phyloP scores from a whole-genome alignment of 495 filamentous ascomycete species.

The Ramalina peruviana region DNA sequence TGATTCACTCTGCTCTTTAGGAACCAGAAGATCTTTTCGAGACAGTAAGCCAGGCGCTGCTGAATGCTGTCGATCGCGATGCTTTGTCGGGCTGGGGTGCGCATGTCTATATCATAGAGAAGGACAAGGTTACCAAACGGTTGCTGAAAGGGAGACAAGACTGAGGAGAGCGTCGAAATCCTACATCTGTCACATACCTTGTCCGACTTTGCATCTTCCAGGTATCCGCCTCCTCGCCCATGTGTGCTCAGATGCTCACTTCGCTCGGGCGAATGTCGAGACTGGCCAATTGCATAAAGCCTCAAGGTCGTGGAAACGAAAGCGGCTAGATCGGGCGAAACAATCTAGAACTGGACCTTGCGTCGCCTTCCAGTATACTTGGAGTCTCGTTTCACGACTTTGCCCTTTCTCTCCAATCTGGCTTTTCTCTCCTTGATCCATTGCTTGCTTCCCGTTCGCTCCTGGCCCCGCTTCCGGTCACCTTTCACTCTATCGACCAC shows the following conservation, averaged over 20 bases:
- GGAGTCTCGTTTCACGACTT: slow-evolving; percentile 75
- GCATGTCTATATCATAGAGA: slow-evolving; percentile 98
- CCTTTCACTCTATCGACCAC: slow-evolving; percentile 56
- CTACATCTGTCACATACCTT: too few species aligned
- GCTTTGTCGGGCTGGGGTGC: slow-evolving; percentile 96
- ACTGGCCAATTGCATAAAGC: background rate
- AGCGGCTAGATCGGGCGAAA: background rate
- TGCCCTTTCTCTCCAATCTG: slow-evolving; percentile 86
- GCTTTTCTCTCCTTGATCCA: slow-evolving; percentile 96
- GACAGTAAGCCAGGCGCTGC: slow-evolving; percentile 90
- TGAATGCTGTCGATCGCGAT: slow-evolving; percentile 93
- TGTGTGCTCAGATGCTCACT: too few species aligned
- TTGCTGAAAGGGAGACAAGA: slow-evolving; percentile 84
- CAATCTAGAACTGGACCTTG: slow-evolving; percentile 16
- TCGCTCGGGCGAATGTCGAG: background rate
- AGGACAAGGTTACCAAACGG: slow-evolving; percentile 97
- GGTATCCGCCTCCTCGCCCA: too few species aligned
- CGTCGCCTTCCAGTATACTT: slow-evolving; percentile 90
- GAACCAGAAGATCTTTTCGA: slow-evolving; percentile 91
- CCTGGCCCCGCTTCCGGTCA: slow-evolving; percentile 36
- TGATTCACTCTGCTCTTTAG: slow-evolving; percentile 31
- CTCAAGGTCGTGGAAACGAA: background rate
- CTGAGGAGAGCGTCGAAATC: background rate
- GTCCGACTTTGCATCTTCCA: too few species aligned
- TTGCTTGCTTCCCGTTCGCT: slow-evolving; percentile 62